Conservation (phyloP, 345 rosid genomes). For the Sonneratia caseolaris region DNA sequence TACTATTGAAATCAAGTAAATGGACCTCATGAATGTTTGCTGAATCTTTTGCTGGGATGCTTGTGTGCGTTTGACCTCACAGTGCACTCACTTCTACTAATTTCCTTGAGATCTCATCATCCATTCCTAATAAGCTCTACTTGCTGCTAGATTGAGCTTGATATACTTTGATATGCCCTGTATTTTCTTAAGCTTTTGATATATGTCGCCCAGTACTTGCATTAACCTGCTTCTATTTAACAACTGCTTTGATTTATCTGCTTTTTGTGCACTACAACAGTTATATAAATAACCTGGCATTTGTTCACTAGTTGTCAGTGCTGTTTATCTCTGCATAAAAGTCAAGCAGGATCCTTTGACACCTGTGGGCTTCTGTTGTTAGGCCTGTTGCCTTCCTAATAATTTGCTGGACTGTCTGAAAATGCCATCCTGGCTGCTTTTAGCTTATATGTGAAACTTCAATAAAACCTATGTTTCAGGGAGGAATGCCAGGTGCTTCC, state of each 20-base stretch:
- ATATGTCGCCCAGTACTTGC: not conserved
- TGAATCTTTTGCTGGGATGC: not conserved
- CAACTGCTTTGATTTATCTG: not conserved
- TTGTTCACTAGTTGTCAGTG: not conserved
- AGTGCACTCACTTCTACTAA: not conserved
- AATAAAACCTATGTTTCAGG: conserved; percentile 25
- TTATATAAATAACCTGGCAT: not conserved
- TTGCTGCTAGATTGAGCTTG: not conserved
- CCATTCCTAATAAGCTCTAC: not conserved
- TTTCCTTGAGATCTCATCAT: not conserved
- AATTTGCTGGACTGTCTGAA: not conserved
- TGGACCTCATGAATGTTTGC: not conserved
- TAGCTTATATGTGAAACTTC: not conserved
- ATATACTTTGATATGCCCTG: not conserved
- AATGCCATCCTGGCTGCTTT: not conserved
- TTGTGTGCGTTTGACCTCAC: not conserved
- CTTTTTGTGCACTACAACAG: not conserved
- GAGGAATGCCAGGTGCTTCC: conserved; percentile 86
- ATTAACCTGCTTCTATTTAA: not conserved
- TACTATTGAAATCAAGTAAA: not conserved
- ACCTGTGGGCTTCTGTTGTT: not conserved
- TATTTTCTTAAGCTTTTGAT: not conserved
- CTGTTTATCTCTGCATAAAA: not conserved
- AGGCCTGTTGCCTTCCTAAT: not conserved
- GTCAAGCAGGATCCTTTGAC: not conserved